A percentile compares a stretch with the other conserved stretches of the same genome.
These are phyloP conservation scores for Penicillium waksmanii DNA, from an alignment of 495 filamentous ascomycete genomes.

Conservation along the genomic window DNA sequence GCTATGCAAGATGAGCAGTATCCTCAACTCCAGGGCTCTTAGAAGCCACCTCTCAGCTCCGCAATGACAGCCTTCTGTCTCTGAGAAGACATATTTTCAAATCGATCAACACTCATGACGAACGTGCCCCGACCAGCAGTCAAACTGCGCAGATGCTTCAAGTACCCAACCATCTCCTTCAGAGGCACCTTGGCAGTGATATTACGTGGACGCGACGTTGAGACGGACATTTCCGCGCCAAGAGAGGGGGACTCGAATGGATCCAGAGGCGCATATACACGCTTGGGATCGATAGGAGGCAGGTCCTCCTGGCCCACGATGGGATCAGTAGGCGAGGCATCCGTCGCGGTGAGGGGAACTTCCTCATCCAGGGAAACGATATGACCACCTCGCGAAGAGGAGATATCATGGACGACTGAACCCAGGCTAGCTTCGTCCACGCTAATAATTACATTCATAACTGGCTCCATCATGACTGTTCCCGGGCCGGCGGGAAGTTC, in stretches of 20 bases:
- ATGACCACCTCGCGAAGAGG: constrained; percentile 78
- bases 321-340: constrained; percentile 13
- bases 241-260: constrained; percentile 66
- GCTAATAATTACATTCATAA: constrained; percentile 84
- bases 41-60: constrained; percentile 50
- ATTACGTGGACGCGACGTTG: constrained; percentile 52
- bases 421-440: constrained; percentile 82
- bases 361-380: constrained; percentile 80
- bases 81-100: constrained; percentile 78
- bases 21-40: too few relatives aligned
- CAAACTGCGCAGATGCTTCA: constrained; percentile 84
- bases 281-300: constrained; percentile 62
- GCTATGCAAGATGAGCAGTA: neutral
- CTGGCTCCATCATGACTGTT: constrained; percentile 82
- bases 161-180: constrained; percentile 96
- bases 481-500: constrained; percentile 42
- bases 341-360: constrained; percentile 36
- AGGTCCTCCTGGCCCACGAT: constrained; percentile 29
- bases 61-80: constrained; percentile 60
- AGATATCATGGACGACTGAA: constrained; percentile 88
- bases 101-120: constrained; percentile 88
- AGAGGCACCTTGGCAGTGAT: constrained; percentile 86
- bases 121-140: constrained; percentile 90
- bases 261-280: constrained; percentile 83
- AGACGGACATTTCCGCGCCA: constrained; percentile 23